phyloP scores from a whole-genome alignment of 192 early-diverging fungal genomes.

The Mortierella alpina region DNA sequence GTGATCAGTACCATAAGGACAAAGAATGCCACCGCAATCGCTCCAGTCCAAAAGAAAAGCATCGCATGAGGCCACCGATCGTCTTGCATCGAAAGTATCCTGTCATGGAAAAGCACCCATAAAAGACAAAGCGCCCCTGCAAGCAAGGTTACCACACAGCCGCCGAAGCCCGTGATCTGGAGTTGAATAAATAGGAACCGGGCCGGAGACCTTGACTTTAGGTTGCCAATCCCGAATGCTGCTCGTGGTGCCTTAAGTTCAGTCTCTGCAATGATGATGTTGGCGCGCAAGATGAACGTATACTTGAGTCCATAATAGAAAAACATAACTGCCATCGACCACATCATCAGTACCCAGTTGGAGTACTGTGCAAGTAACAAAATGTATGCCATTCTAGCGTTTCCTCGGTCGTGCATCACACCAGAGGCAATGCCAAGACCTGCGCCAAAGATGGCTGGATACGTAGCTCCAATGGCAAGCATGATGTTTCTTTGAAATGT shows the following conservation, averaged over 20 bases:
- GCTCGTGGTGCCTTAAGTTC: slow-evolving; percentile 40
- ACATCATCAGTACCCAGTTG: slow-evolving; percentile 22
- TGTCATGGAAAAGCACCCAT: slow-evolving; percentile 22
- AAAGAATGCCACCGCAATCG: slow-evolving; percentile 24
- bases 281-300: slow-evolving; percentile 47
- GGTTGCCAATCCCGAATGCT: slow-evolving; percentile 38
- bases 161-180: slow-evolving; percentile 39
- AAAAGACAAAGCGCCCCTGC: slow-evolving; percentile 19
- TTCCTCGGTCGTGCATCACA: slow-evolving; percentile 6
- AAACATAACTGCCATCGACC: slow-evolving; percentile 20
- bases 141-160: slow-evolving; percentile 19
- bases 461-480: slow-evolving; percentile 19
- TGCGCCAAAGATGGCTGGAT: slow-evolving; percentile 1
- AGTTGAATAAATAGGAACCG: slow-evolving; percentile 41
- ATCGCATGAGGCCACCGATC: slow-evolving; percentile 11
- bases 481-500: slow-evolving; percentile 29
- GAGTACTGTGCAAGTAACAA: slow-evolving; percentile 22
- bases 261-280: slow-evolving; percentile 45
- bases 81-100: slow-evolving; percentile 12
- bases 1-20: slow-evolving; percentile 14
- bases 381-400: not conserved
- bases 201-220: slow-evolving; percentile 31
- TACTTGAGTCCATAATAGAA: slow-evolving; percentile 53
- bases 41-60: slow-evolving; percentile 37
- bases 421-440: slow-evolving; percentile 19